Conservation (phyloP, 345 rosid species). For the Aquilaria yunnanensis region DNA sequence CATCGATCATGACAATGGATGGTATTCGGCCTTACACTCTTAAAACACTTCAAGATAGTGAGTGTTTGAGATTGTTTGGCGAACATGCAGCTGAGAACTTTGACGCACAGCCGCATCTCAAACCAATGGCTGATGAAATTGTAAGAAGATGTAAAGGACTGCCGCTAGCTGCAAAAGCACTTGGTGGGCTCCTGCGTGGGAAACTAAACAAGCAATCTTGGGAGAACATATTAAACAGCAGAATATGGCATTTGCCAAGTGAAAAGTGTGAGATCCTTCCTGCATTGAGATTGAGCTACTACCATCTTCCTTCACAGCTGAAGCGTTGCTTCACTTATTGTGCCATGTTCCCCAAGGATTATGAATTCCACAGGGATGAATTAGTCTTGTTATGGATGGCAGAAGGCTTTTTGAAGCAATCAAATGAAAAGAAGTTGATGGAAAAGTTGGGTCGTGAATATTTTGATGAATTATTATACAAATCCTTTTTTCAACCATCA, state of each 20-base stretch:
- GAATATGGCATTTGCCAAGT: constrained; percentile 8
- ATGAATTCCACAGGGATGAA: constrained; percentile 14
- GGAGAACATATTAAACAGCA: constrained; percentile 13
- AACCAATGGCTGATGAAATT: constrained; percentile 11
- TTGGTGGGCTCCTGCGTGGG: constrained; percentile 8
- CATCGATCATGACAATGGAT: constrained; percentile 10
- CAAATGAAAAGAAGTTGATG: constrained; percentile 9
- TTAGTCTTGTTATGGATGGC: constrained; percentile 15
- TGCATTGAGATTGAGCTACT: constrained; percentile 16
- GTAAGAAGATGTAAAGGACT: constrained; percentile 12
- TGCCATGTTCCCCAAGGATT: constrained; percentile 13
- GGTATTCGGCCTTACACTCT: not conserved
- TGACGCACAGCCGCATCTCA: not conserved
- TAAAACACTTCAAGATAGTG: constrained; percentile 6
- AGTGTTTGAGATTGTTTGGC: constrained; percentile 14
- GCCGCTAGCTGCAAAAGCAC: constrained; percentile 12
- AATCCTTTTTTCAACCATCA: constrained; percentile 25
- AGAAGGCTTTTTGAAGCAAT: constrained; percentile 10
- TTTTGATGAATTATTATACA: constrained; percentile 17
- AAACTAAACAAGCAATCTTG: constrained; percentile 2
- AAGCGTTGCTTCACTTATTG: constrained; percentile 14
- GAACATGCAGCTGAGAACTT: constrained; percentile 13
- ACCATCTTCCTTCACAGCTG: constrained; percentile 8
- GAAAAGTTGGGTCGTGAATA: constrained; percentile 3
- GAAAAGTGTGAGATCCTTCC: not conserved